Evolutionary conservation across 225 moss, liverwort and hornwort genomes (phyloP).

Genomic region (Climacium dendroides): DNA sequence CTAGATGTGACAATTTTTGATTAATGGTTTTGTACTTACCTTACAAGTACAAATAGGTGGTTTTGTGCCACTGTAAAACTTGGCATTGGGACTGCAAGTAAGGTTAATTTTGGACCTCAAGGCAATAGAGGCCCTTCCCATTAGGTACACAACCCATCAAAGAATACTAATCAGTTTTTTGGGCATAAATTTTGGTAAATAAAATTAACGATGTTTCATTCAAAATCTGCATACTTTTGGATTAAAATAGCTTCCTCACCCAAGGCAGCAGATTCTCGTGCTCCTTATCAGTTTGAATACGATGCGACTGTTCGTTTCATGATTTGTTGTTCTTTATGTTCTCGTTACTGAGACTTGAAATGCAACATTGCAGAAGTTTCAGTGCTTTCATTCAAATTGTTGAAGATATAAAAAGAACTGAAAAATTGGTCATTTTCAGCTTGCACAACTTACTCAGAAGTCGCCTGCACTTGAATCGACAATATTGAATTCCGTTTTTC

Average conservation of each 20-base stretch:
- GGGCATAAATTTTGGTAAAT: background rate
- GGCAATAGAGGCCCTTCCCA: no score
- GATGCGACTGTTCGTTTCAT: background rate
- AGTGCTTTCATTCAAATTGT: background rate
- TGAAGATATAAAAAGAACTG: background rate
- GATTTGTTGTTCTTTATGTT: background rate
- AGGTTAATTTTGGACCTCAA: no score
- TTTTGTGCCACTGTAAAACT: no score
- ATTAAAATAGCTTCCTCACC: background rate
- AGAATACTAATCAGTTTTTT: no score
- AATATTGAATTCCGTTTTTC: background rate
- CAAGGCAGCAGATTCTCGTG: background rate
- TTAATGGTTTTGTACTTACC: no score
- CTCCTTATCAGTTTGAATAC: background rate
- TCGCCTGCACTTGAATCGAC: background rate
- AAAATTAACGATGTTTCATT: background rate
- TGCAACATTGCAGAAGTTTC: background rate
- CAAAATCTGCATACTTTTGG: background rate
- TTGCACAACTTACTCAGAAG: background rate
- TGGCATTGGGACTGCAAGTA: no score
- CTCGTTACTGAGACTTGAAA: background rate
- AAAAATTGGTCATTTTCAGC: background rate
- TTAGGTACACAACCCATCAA: no score
- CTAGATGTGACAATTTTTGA: no score
- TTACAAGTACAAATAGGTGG: no score